Conservation (phyloP, 1,284 basidiomycete species). For the Ustilago loliicola region DNA sequence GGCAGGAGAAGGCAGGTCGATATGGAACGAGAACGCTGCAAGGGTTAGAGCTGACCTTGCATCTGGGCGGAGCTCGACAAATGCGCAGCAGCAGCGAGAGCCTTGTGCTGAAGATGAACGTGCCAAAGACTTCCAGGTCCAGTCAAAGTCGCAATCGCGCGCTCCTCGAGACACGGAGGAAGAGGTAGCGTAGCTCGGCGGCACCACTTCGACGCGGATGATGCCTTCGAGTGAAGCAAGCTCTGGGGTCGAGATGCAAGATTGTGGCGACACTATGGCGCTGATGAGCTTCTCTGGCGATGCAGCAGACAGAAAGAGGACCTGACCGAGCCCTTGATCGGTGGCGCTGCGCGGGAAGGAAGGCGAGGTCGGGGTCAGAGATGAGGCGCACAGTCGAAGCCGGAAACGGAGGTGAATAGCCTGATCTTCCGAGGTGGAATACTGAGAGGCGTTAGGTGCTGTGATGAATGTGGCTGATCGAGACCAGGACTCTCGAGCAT, state of each 20-base stretch:
- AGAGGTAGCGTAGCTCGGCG: constrained; percentile 4
- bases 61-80: constrained; percentile 41
- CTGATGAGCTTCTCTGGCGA: constrained; percentile 23
- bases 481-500: constrained; percentile 31
- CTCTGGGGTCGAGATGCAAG: constrained; percentile 27
- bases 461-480: constrained; percentile 22
- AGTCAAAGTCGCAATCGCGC: constrained; percentile 53
- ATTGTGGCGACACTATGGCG: constrained; percentile 26
- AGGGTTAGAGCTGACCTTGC: constrained; percentile 24
- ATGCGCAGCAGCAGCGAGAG: constrained; percentile 45
- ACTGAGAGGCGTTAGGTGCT: constrained; percentile 17
- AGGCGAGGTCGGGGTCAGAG: constrained; percentile 17
- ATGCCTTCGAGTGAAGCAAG: constrained; percentile 51
- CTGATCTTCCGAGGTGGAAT: constrained; percentile 22
- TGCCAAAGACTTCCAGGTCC: constrained; percentile 43
- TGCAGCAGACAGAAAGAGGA: constrained; percentile 50
- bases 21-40: constrained; percentile 36
- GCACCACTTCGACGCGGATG: constrained; percentile 32
- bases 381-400: constrained; percentile 28
- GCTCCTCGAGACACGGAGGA: constrained; percentile 27
- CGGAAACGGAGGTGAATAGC: constrained; percentile 33
- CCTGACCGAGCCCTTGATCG: constrained; percentile 11
- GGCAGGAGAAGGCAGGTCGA: constrained; percentile 23
- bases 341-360: constrained; percentile 5
- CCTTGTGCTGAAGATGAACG: constrained; percentile 6